Evolutionary conservation across 2,329 filamentous ascomycete genomes (phyloP), one percentile per base, ranked within the genome.

Genomic region (Rhynchosporium graminicola): DNA sequence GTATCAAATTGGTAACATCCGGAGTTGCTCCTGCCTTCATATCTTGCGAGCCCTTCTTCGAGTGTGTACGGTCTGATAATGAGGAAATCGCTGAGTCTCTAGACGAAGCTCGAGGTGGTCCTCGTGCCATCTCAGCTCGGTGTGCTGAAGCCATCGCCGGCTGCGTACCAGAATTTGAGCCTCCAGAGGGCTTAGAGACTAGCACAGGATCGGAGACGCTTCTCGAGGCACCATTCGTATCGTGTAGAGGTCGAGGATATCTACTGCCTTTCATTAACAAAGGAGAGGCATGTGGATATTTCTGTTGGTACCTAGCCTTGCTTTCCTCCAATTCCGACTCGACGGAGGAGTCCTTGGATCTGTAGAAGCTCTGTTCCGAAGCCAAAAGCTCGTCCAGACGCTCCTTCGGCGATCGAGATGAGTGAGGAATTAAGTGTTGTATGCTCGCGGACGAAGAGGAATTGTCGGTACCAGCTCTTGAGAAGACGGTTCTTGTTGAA

Each of bases 51-150:
- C 79, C 81, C 69, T 85, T 87, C 67, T 84, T 81, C 6, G 82
- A 80, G 61, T 85, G 80, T 2, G 80, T 80, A 59, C 85, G 83
- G 9, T 80, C 81, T 6, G 91, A 91, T 55, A 91, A 82, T 9
- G 86, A 85, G 2, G 94, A 97, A 52, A 96, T 89, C n/a, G 91
- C 90, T 10, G 93, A 97, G 75, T 98, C 94, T 71, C 97, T 94
- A 10, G 94, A 97, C 3, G 90, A 90, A 61, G 90, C 96, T 71
- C 93, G 87, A 61, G 88, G 85, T 79, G 72, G 67, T 59, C 64
- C 65, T 55, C 71, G 67, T 46, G 67, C 68, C 69, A 74, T 72
- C 40, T 72, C 69, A 10, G 62, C 62, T 54, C 71, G 64, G 63
- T 74, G 70, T 59, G 68, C 63, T 43, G 71, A 64, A 55, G 71